Evolutionary conservation across 306 rosid species (phyloP), one percentile per base, ranked within the genome.

Genomic region (Aeschynomene evenia): DNA sequence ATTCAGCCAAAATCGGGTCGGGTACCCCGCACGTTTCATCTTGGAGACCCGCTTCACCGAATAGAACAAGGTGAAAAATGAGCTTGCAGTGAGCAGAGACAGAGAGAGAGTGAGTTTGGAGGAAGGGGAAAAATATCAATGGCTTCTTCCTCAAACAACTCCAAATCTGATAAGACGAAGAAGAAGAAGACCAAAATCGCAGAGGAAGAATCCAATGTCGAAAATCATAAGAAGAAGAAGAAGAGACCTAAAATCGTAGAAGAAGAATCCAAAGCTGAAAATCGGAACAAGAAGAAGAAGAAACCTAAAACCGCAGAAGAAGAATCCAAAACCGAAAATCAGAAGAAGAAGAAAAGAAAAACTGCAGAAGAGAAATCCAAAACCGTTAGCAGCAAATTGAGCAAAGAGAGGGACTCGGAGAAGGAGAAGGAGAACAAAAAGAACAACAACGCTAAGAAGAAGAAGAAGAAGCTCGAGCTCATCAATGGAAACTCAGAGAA

Each of bases 321-420:
- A 39, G 66, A 73, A 76, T 71, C 87, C 34, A 48, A 55, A 39
- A 42, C 81, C 0, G 86, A 78, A 49, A 66, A 71, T 31, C 83
- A 84, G 71, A 52, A 78, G 50, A 69, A 71, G 49, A 83, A 87
- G 50, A 84, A 86, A 65, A 48, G 23, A 55, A 71, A 77, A 79
- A 72, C 63, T 23, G 67, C 50, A 4, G 14, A 3, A 11, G 14
- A 39, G 11, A 63, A 76, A 76, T 55, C 89, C 1, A 82, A 63
- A 62, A 0, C 62, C 26, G 31, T 66, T 1, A 71, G 11, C 13
- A 78, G 11, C 13, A 78, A 69, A 51, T 6, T 68, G 29, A 43
- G 16, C 19, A 12, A 73, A 9, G 58, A 74, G 12, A 20, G 20
- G 14, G 34, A 42, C 46, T 13, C 43, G 3, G 42, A 49, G 50